Evolutionary conservation across 2,329 filamentous ascomycete genomes (phyloP).

Genomic region (Tricladium varicosporioides): DNA sequence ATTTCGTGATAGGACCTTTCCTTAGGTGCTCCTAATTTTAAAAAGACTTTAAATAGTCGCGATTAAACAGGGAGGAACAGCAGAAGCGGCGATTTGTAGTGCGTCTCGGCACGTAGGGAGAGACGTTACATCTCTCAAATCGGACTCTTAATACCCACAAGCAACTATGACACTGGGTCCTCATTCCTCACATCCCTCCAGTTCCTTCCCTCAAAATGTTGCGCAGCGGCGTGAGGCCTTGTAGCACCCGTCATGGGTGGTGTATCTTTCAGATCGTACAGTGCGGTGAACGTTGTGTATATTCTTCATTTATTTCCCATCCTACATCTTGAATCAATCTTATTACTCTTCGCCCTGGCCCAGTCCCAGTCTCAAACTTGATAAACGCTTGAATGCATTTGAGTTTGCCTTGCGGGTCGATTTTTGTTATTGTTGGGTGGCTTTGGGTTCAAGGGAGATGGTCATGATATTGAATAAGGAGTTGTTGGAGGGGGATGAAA

Average conservation of each 20-base stretch:
- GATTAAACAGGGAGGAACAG: too few relatives aligned
- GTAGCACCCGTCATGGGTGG: constrained; percentile 40
- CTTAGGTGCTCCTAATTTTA: too few relatives aligned
- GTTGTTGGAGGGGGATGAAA: neutral
- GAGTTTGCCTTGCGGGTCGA: constrained; percentile 40
- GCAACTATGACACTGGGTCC: too few relatives aligned
- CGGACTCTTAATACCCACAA: too few relatives aligned
- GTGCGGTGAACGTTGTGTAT: constrained; percentile 58
- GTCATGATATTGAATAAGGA: neutral
- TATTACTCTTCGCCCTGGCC: constrained; percentile 53
- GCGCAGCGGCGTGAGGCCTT: constrained; percentile 35
- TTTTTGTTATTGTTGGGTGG: neutral
- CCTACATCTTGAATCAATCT: constrained; percentile 41
- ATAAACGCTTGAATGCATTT: constrained; percentile 55
- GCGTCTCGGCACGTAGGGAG: too few relatives aligned
- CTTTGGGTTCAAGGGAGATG: neutral
- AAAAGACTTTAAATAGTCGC: too few relatives aligned
- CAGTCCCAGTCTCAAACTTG: constrained; percentile 48
- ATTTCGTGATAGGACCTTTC: too few relatives aligned
- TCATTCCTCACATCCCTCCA: constrained; percentile 52
- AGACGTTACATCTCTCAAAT: too few relatives aligned
- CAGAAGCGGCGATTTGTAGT: too few relatives aligned
- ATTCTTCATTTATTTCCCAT: constrained; percentile 52
- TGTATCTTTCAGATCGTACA: constrained; percentile 50
- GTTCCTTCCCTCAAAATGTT: constrained; percentile 45